Evolutionary conservation across 129 eudicot species (phyloP), one percentile per base, ranked within the genome.

Genomic region (Ambrosia artemisiifolia): DNA sequence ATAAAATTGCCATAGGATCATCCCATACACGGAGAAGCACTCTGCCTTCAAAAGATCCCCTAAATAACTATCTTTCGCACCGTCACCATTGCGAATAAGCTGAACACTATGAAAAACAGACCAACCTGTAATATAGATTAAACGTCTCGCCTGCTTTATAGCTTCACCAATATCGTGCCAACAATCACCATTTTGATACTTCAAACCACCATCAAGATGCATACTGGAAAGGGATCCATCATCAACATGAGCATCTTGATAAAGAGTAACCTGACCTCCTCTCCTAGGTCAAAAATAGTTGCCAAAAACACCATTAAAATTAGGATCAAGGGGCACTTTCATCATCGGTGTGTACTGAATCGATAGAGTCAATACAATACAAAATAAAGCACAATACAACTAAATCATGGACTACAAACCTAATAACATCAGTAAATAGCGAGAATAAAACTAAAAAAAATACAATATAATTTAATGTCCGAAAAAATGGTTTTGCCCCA

Each of bases 101-200:
- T 73, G 79, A 46, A 82, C 77, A 6, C 62, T 72, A 14, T 78
- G 83, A 50, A 61, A 14, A 11, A 82, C 80, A 10, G 86, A 77
- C 86, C 86, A 82, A 11, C 83, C 86, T 6, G 79, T 78, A 68
- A 82, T 82, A 66, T 82, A 82, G 70, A 82, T 72, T 80, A 82
- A 72, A 7, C 65, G 66, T 4, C 77, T 70, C 0, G 85, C 85
- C 56, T 77, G 67, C 50, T 72, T 72, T 16, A 82, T 82, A 32
- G 76, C 79, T 42, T 77, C 85, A 73, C 70, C 77, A 8, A 82
- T 77, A 73, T 82, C 85, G 5, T 51, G 69, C 85, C 85, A 82
- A 54, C 85, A 82, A 72, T 72, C 74, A n/a, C 85, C 82, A 49
- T 67, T 75, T 50, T 62, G 50, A 34, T 77, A 82, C 44, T 20